These are phyloP conservation scores for Dryas drummondii DNA, from an alignment of 306 rosid species.

Conservation along the genomic window DNA sequence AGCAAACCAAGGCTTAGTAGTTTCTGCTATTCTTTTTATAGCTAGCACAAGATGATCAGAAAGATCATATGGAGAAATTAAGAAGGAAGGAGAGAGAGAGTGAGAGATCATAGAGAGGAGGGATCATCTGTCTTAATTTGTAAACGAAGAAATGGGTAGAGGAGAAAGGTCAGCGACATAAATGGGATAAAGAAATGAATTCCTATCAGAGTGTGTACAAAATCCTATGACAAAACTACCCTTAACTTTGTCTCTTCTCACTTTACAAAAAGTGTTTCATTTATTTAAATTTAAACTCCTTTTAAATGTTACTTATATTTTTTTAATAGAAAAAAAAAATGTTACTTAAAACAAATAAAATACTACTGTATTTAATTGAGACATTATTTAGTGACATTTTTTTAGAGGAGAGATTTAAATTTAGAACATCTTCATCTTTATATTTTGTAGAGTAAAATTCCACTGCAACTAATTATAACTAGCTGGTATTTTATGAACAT, in stretches of 20 bases:
- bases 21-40: slow-evolving; percentile 42
- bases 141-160: slow-evolving; percentile 53
- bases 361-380: no score
- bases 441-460: no score
- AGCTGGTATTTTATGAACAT: no score
- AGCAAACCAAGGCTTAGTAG: slow-evolving; percentile 28
- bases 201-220: slow-evolving; percentile 25
- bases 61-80: background rate
- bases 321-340: no score
- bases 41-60: slow-evolving; percentile 8
- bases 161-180: slow-evolving; percentile 73
- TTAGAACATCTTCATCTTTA: no score
- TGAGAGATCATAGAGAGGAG: slow-evolving; percentile 13
- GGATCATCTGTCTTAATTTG: slow-evolving; percentile 6
- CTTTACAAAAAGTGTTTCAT: no score
- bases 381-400: no score
- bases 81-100: slow-evolving; percentile 7
- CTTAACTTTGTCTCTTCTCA: slow-evolving; percentile 11
- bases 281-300: no score
- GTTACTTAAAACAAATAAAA: no score
- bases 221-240: slow-evolving; percentile 48
- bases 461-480: no score
- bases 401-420: no score
- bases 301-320: no score
- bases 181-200: slow-evolving; percentile 56